These are phyloP conservation scores for Powellomyces hirtus DNA, from an alignment of 192 early-diverging fungal genomes.

Conservation along the genomic window DNA sequence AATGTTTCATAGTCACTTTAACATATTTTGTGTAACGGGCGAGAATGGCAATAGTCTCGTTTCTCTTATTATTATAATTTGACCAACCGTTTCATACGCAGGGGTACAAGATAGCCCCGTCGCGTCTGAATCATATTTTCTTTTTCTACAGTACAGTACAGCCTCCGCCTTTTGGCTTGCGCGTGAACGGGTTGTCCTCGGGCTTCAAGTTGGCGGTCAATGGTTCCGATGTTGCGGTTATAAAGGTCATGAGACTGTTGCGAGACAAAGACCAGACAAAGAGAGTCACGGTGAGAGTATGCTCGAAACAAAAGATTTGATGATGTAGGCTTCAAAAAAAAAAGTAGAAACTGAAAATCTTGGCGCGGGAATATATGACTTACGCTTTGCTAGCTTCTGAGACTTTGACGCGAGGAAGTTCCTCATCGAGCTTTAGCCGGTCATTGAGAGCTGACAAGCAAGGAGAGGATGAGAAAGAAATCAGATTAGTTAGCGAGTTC, in stretches of 20 bases:
- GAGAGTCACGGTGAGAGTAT: neutral
- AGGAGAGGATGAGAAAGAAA: neutral
- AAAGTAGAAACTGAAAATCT: too few species aligned
- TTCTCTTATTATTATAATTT: too few species aligned
- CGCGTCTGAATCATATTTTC: too few species aligned
- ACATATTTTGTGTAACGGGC: too few species aligned
- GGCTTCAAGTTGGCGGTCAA: constrained; percentile 43
- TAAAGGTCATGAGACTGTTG: constrained; percentile 41
- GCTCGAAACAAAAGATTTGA: neutral
- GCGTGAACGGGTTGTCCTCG: constrained; percentile 53
- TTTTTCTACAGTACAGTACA: constrained; percentile 23
- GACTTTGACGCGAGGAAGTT: constrained; percentile 53
- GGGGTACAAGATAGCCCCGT: too few species aligned
- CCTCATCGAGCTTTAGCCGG: constrained; percentile 51
- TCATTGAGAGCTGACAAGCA: constrained; percentile 49
- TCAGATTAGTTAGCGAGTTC: neutral
- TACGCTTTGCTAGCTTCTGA: constrained; percentile 57
- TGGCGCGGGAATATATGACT: constrained; percentile 25
- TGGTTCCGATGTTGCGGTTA: constrained; percentile 50
- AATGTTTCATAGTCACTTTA: too few species aligned
- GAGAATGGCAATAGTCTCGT: too few species aligned
- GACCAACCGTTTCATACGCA: too few species aligned
- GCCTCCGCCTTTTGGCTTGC: constrained; percentile 30
- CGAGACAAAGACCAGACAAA: too few species aligned
- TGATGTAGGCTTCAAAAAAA: too few species aligned